A percentile compares a stretch with the other conserved stretches of the same genome.
Evolutionary conservation across 2,329 filamentous ascomycete genomes (phyloP).

Genomic region (Tolypocladium amazonense): DNA sequence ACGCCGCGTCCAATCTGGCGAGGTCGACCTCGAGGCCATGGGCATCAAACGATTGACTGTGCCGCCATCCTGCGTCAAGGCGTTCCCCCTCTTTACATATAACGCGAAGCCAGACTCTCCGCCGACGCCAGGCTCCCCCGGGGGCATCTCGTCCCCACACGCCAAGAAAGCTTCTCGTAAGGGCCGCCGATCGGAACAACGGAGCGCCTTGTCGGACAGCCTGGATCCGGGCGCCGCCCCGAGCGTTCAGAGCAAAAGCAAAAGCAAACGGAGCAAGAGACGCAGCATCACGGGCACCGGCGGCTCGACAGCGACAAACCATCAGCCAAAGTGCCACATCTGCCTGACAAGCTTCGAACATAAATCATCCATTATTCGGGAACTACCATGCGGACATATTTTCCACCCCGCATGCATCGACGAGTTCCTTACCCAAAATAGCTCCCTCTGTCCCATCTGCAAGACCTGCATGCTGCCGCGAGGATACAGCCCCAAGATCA

Average conservation of each 20-base stretch:
- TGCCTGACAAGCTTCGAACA: conserved; percentile 74
- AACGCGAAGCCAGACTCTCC: conserved; percentile 40
- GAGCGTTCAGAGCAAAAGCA: conserved; percentile 19
- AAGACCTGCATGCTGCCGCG: conserved; percentile 70
- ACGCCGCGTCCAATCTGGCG: conserved; percentile 61
- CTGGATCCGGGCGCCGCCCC: conserved; percentile 8
- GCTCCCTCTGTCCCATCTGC: conserved; percentile 84
- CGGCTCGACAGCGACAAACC: conserved; percentile 40
- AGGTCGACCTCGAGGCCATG: conserved; percentile 76
- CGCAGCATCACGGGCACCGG: conserved; percentile 22
- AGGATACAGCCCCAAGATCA: conserved; percentile 59
- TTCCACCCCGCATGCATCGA: conserved; percentile 92
- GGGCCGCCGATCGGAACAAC: conserved; percentile 18
- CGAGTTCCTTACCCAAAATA: conserved; percentile 65
- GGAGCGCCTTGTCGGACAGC: conserved; percentile 16
- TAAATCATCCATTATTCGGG: conserved; percentile 62
- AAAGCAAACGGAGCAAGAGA: conserved; percentile 25
- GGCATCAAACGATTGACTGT: conserved; percentile 77
- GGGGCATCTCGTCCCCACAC: conserved; percentile 15
- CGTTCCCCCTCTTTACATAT: conserved; percentile 73
- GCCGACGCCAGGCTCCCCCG: conserved; percentile 22
- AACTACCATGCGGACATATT: conserved; percentile 83
- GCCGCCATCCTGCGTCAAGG: conserved; percentile 57
- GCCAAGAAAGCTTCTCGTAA: conserved; percentile 18
- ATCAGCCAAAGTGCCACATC: conserved; percentile 80